Conservation (phyloP, 2,329 filamentous ascomycete genomes). For the Fusarium praegraminearum region DNA sequence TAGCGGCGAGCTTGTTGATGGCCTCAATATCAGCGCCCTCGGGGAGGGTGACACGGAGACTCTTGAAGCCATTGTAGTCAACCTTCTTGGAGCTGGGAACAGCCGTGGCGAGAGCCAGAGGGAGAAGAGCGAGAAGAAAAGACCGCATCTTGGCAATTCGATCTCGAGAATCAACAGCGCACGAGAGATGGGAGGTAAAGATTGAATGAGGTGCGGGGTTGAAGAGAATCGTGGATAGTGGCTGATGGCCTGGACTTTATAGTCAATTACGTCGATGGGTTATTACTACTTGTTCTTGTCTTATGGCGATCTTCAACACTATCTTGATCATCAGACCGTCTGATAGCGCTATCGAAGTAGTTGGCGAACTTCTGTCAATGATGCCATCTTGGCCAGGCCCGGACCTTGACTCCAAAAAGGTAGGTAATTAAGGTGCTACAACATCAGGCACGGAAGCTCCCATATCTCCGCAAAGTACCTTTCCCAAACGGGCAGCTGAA, state of each 20-base stretch:
- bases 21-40: conserved; percentile 12
- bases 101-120: conserved; percentile 24
- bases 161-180: neutral
- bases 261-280: neutral
- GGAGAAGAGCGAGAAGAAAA: conserved; percentile 23
- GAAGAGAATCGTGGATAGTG: neutral
- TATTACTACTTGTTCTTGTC: neutral
- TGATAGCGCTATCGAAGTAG: neutral
- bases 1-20: conserved; percentile 35
- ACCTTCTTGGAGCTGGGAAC: conserved; percentile 36
- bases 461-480: conserved; percentile 28
- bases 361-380: conserved; percentile 30
- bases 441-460: conserved; percentile 39
- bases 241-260: conserved; percentile 7
- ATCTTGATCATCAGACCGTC: conserved; percentile 6
- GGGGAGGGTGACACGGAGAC: conserved; percentile 33
- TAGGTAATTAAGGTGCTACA: conserved; percentile 37
- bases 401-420: conserved; percentile 29
- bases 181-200: conserved; percentile 1
- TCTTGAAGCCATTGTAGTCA: conserved; percentile 40
- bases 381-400: conserved; percentile 20
- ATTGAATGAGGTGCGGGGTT: conserved; percentile 16
- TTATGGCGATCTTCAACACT: conserved; percentile 1
- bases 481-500: conserved; percentile 27
- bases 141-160: conserved; percentile 22